A percentile compares a stretch with the other conserved stretches of the same genome.
Evolutionary conservation across 2,329 filamentous ascomycete genomes (phyloP).

Genomic region (Didymella segeticola): DNA sequence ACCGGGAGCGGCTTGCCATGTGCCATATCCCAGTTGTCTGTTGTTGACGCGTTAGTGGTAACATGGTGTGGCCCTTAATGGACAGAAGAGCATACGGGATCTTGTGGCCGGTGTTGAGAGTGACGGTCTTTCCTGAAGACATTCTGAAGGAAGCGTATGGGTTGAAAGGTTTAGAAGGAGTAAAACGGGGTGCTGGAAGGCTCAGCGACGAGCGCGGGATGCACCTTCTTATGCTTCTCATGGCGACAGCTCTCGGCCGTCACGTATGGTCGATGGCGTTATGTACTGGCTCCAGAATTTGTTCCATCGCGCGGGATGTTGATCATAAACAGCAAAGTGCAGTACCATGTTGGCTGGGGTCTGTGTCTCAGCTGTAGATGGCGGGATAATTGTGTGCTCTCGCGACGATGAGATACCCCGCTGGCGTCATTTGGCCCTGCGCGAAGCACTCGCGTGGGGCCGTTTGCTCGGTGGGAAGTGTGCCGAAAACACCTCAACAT

Average conservation of each 20-base stretch:
- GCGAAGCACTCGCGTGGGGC: slow-evolving; percentile 21
- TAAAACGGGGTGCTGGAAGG: not conserved
- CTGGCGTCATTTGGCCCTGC: slow-evolving; percentile 23
- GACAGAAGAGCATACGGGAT: slow-evolving; percentile 57
- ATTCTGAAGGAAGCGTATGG: slow-evolving; percentile 27
- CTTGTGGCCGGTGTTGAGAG: slow-evolving; percentile 40
- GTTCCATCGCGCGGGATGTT: slow-evolving; percentile 23
- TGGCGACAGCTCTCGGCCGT: slow-evolving; percentile 14
- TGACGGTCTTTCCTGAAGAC: slow-evolving; percentile 47
- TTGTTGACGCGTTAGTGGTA: slow-evolving; percentile 46
- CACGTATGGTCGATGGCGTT: slow-evolving; percentile 14
- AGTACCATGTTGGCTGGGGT: slow-evolving; percentile 25
- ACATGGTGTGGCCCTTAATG: not conserved
- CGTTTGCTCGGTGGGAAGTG: slow-evolving; percentile 21
- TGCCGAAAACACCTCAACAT: slow-evolving; percentile 20
- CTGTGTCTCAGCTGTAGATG: slow-evolving; percentile 19
- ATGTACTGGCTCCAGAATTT: slow-evolving; percentile 22
- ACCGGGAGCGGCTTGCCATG: slow-evolving; percentile 44
- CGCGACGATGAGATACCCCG: slow-evolving; percentile 29
- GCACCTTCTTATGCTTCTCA: slow-evolving; percentile 24
- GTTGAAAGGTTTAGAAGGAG: not conserved
- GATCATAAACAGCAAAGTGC: slow-evolving; percentile 19
- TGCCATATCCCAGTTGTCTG: slow-evolving; percentile 47
- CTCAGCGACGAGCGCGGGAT: slow-evolving; percentile 10
- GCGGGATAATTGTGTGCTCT: slow-evolving; percentile 35